Base-by-base conservation (phyloP, 1,284 basidiomycete genomes). In the Boletus coffeatus region DNA sequence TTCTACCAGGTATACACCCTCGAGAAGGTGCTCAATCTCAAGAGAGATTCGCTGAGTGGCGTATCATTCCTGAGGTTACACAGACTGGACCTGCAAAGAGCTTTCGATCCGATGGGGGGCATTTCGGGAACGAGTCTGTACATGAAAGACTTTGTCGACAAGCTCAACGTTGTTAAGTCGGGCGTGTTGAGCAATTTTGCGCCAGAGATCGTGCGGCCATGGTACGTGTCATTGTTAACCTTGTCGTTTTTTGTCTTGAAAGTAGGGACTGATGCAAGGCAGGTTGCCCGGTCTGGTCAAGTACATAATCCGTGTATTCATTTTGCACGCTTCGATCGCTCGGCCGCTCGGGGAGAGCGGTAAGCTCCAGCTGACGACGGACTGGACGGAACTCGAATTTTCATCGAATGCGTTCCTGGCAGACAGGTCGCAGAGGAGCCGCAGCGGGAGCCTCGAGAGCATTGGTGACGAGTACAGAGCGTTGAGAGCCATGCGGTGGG, bases 321-420 rank as follows among this genome's bases (percentile, higher is more conserved):
- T 98, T 9, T 75, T 97, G 58, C 93, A 98, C 71, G 89, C 91
- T 11, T 94, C 92, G 16, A 92, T 98, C 61, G 89, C 90, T 11
- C 87, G 87, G 67, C 94, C 94, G 0, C 80, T 97, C 4, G 89
- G 92, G 13, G 96, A 98, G 77, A 85, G 84, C 64, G 92, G 94
- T 2, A 96, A 96, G 72, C 81, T 98, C 41, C 93, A 95, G 75
- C 80, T 98, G 64, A 93, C 94, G 61, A 91, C 88, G 60, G 96
- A 98, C 74, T 96, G 97, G 93, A 92, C 96, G 1, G 92, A 95
- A 74, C 82, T 98, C 60, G 96, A 98, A 77, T 96, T 98, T 74
- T 87, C 90, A 0, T 75, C 96, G 60, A 89, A 86, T 68, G 85
- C 89, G 2, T 92, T 96, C 71, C 79, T 94, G 70, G 80, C 79